Evolutionary conservation across 306 rosid species (phyloP), one percentile per base, ranked within the genome.

Genomic region (Sicyos baderoa): DNA sequence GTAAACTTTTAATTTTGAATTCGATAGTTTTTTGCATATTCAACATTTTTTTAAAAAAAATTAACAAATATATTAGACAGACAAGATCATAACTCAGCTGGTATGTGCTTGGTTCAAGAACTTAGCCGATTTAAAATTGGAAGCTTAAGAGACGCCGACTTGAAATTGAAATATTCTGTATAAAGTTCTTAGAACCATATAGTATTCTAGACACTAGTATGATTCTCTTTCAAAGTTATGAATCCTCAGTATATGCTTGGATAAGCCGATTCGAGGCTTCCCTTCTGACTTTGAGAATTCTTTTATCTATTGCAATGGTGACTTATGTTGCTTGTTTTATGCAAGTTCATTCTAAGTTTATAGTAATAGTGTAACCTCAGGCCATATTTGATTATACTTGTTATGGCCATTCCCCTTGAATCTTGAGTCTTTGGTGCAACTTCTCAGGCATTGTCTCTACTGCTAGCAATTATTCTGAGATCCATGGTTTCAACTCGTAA

Each of bases 381-480:
- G 23, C 21, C 4, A 56, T 25, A 5, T 67, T 22, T 68, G 45
- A 48, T 48, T n/a, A 48, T 25, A 15, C 47, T 68, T 25, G 47
- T 48, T 25, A 49, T n/a, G 13, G 42, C 1, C 47, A 68, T 50
- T 50, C 16, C 23, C 23, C 72, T 48, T 14, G 16, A 50, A 3
- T 68, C 68, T 70, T 76, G 6, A 35, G 7, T 35, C 40, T 35
- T 35, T 79, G 71, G 76, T 80, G 75, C 70, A 60, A 68, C 71
- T 50, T 80, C 68, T 70, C 84, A 92, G 98, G 91, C 86, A 12
- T 74, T 81, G 59, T 87, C 96, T 68, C 80, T 92, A 45, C 88
- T 92, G 68, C 45, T 92, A n/a, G 81, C 96, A 61, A 52, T 89
- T 44, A 58, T 86, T 74, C 77, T 92, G 71, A 83, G 96, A 75